Evolutionary conservation across 1,139 yeast species (phyloP), one percentile per base, ranked within the genome.

Genomic region (Saccharomyces hybrid): DNA sequence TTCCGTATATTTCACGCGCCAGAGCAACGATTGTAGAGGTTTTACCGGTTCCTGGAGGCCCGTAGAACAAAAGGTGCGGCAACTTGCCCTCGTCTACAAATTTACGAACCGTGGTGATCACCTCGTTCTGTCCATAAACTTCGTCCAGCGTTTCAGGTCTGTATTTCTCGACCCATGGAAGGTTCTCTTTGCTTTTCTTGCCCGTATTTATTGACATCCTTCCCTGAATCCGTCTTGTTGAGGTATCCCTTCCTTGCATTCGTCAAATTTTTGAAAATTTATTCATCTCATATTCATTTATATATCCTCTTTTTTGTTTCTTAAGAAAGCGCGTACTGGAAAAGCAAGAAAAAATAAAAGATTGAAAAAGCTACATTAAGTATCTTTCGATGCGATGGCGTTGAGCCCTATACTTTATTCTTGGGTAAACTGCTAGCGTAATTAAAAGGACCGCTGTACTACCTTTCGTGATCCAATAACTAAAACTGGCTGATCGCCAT

Each of bases 11-110:
- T 66, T 91, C 96, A 54, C 82, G 77, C 1, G 99, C 97, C 57
- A 93, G 73, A 0, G 98, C 98, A 38, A 88, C 80, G 58, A 93
- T 88, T 1, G 97, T 91, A 1, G 96, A 88, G 0, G 99, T 93
- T 69, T 93, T 93, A 60, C 99, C 99, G 0, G 97, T 91, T 27
- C 99, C 99, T 26, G 99, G 98, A 0, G 98, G 98, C 0, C 99
- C 99, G 70, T 93, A 91, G 71, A 93, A 91, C 50, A 91, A 74
- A 59, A 91, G 73, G 72, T 91, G 98, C 2, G 99, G 99, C 52
- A 93, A 76, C 64, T 82, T 81, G 11, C 95, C 93, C 58, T 86
- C 88, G 58, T 82, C 80, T 19, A 91, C 91, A 70, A 95, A 91
- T 69, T 84, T 86, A 49, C 90, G 80, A 19, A 93, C 89, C 12